These are phyloP conservation scores for Candida insectorum DNA, from an alignment of 805 yeast genomes.

Conservation along the genomic window DNA sequence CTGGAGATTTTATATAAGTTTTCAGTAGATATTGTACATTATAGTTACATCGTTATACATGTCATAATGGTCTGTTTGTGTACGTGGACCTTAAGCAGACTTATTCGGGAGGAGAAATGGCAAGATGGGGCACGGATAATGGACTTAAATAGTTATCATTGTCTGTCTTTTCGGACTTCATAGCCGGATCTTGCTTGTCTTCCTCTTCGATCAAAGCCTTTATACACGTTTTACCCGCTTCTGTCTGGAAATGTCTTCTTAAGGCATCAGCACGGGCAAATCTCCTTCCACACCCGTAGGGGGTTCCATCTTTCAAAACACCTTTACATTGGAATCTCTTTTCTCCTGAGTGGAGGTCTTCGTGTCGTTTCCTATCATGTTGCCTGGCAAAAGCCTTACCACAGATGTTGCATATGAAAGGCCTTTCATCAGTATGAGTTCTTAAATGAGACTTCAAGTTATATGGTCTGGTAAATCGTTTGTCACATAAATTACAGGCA, in stretches of 20 bases:
- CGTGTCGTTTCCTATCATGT: constrained; percentile 45
- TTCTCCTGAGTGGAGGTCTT: constrained; percentile 67
- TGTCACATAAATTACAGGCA: constrained; percentile 81
- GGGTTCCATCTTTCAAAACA: constrained; percentile 50
- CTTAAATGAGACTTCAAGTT: constrained; percentile 87
- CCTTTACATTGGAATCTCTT: constrained; percentile 75
- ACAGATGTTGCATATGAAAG: constrained; percentile 68
- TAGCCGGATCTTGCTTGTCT: constrained; percentile 20
- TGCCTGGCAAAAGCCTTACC: constrained; percentile 68
- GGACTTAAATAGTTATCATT: constrained; percentile 15
- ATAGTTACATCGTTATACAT: not conserved
- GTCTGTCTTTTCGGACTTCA: constrained; percentile 6
- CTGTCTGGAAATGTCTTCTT: constrained; percentile 45
- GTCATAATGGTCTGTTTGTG: too few relatives aligned
- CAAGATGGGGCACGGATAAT: constrained; percentile 27
- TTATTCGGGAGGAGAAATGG: constrained; percentile 39
- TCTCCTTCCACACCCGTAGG: constrained; percentile 44
- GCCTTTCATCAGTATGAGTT: constrained; percentile 85
- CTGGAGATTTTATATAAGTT: too few relatives aligned
- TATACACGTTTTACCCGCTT: constrained; percentile 44
- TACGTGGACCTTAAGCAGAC: too few relatives aligned
- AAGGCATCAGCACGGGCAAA: constrained; percentile 47
- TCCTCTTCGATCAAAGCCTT: constrained; percentile 40
- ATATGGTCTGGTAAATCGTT: constrained; percentile 87
- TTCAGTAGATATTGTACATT: not conserved